Base-by-base conservation (phyloP, 2,329 filamentous ascomycete genomes). In the Exophiala oligosperma region DNA sequence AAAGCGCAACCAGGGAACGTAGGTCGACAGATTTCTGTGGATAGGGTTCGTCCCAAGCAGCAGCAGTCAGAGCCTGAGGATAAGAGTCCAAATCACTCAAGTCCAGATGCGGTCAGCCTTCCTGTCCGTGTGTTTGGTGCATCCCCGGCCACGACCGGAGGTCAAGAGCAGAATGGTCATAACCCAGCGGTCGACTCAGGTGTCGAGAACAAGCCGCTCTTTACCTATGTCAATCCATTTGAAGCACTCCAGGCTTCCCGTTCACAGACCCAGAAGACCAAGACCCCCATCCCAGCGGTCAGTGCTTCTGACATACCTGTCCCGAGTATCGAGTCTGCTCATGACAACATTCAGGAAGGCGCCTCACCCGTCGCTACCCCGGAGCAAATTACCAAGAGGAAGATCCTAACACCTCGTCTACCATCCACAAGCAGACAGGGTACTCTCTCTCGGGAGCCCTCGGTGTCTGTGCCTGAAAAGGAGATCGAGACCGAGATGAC, bases 181-280 rank as follows among this genome's bases (percentile, higher is more conserved):
- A 73, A 72, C 44, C 65, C 70, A 21, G 56, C 71, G 58, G 65
- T 69, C 38, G 70, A 73, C 37, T 57, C 73, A 1, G 64, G 71
- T 40, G 67, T 73, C 6, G 72, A 74, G 47, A 71, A 68, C 64
- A 72, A 71, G 64, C 71, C 80, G 53, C 78, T 87, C 54, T 90
- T 90, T 71, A 89, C 81, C 28, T 89, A 90, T 72, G 80, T 86
- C 66, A 90, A 90, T 66, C 87, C 87, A 1, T 90, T 90, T 66
- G 86, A 90, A 57, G 81, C 88, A 67, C 76, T 90, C 61, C 82
- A 85, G 57, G 84, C 85, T 44, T 88, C 85, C 61, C 81, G 83
- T 52, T 84, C 84, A 62, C 77, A 76, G 54, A 81, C 81, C 26
- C n/a, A 80, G 6, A 59, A 61, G 37, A 53, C 52, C 7, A 38